Evolutionary conservation across 495 filamentous ascomycete species (phyloP), one percentile per base, ranked within the genome.

Genomic region (Jackrogersella minutella): DNA sequence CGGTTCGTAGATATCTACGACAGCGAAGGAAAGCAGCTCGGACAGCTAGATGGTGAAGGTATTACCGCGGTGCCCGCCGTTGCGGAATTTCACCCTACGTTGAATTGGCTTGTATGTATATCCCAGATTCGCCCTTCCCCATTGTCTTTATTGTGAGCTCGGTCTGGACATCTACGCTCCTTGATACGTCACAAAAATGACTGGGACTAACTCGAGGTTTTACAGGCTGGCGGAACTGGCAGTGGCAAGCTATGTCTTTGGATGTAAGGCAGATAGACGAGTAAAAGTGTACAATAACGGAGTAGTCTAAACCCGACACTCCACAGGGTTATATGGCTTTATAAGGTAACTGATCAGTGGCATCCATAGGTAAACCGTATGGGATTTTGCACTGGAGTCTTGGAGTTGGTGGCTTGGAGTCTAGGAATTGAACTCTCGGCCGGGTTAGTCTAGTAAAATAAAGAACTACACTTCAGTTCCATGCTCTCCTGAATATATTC

Each of bases 61-160:
- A 96, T 98, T 62, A 96, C 91, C 10, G 94, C 95, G 17, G 96
- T 99, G 7, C 95, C 95, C 16, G 92, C 96, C 1, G 95, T 96
- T 2, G 91, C 93, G 2, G 88, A 91, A 49, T 96, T 97, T 64
- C 95, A 99, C 73, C 90, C 91, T 1, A 90, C 85, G 5, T 82
- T 86, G 78, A 89, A 97, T 70, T 99, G 95, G 95, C 87, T 99
- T 40, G 93, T 69, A 64, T 13, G 66, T 69, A 24, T 58, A 10
- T 62, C 36, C 6, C 14, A 34, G 3, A 11, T 22, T 34, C 31
- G 5, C 28, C 11, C 26, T 3, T 16, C 10, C 30, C 24, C 6
- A n/a, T n/a, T n/a, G n/a, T 26, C 28, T 49, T 9, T 22, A 1
- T 13, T 62, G 1, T 53, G 9, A 44, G n/a, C 33, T 17, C 11